Evolutionary conservation across 2,329 filamentous ascomycete species (phyloP).

Genomic region (Diaporthe destruens): DNA sequence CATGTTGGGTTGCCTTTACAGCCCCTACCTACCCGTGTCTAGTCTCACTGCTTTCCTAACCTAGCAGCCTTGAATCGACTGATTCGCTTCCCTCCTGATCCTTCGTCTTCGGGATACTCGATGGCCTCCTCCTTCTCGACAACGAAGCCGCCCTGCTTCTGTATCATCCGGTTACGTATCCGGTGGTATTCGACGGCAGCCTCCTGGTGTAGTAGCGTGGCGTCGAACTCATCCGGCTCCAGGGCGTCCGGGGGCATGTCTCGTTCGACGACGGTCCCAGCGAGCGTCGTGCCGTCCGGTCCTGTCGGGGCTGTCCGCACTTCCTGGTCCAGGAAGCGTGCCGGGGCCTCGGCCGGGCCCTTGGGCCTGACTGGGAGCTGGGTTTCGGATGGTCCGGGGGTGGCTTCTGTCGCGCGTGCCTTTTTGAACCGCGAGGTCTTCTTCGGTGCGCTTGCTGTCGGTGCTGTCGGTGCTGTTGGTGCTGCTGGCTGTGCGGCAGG

Average conservation of each 20-base stretch:
- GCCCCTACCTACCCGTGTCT: neutral
- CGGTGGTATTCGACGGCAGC: conserved; percentile 86
- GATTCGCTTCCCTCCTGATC: conserved; percentile 68
- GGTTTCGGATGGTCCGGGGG: conserved; percentile 7
- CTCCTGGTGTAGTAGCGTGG: conserved; percentile 79
- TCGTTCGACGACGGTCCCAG: conserved; percentile 70
- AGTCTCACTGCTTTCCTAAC: conserved; percentile 62
- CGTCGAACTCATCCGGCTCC: conserved; percentile 76
- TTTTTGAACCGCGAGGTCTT: conserved; percentile 68
- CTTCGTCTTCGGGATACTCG: conserved; percentile 76
- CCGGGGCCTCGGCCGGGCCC: conserved; percentile 60
- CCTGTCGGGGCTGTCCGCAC: conserved; percentile 58
- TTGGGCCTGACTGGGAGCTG: conserved; percentile 43
- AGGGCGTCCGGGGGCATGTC: conserved; percentile 52
- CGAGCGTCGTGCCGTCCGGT: conserved; percentile 67
- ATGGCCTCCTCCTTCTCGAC: conserved; percentile 76
- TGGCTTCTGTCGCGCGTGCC: conserved; percentile 47
- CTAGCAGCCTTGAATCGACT: conserved; percentile 82
- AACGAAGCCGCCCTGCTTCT: conserved; percentile 85
- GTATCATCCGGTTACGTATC: conserved; percentile 84
- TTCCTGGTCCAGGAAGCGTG: conserved; percentile 53
- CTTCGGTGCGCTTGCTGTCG: conserved; percentile 47
- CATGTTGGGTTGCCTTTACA: neutral
- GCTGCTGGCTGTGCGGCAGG: conserved; percentile 36
- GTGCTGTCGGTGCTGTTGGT: conserved; percentile 12